Evolutionary conservation across 148 eudicot species (phyloP).

Genomic region (Mesembryanthemum crystallinum): DNA sequence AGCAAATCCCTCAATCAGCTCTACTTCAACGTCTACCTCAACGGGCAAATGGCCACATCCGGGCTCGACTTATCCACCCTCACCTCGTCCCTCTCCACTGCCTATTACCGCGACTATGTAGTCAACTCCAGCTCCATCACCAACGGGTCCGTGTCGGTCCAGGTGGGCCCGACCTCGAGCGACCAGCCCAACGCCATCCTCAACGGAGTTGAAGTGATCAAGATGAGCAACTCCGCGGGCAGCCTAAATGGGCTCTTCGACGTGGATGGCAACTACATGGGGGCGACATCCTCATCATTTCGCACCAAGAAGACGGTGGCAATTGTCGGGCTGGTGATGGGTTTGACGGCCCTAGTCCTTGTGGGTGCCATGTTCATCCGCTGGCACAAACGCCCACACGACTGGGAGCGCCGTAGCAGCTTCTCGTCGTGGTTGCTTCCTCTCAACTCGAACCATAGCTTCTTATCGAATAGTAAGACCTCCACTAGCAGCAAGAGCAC

Average conservation of each 20-base stretch:
- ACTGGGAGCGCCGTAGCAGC: constrained; percentile 45
- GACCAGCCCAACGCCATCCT: constrained; percentile 51
- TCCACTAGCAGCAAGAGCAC: constrained; percentile 23
- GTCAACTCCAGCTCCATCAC: constrained; percentile 43
- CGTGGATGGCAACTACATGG: constrained; percentile 38
- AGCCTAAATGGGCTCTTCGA: constrained; percentile 59
- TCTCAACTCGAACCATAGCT: constrained; percentile 41
- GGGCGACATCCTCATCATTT: constrained; percentile 15
- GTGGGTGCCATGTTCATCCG: constrained; percentile 33
- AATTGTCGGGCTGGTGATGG: constrained; percentile 36
- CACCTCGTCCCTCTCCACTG: constrained; percentile 42
- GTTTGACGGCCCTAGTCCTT: constrained; percentile 33
- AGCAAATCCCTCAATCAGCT: constrained; percentile 40
- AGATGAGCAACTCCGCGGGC: constrained; percentile 59
- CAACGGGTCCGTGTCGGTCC: constrained; percentile 43
- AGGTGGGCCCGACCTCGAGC: constrained; percentile 43
- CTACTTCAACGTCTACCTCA: constrained; percentile 54
- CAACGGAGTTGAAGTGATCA: constrained; percentile 61
- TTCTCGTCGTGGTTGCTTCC: constrained; percentile 69
- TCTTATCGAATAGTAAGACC: constrained; percentile 27
- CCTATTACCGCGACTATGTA: constrained; percentile 57
- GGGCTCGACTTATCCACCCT: constrained; percentile 46
- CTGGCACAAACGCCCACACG: constrained; percentile 48
- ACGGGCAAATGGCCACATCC: constrained; percentile 42
- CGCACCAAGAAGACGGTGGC: constrained; percentile 35